Percentiles rank a stretch among this genome's conserved stretches.
Conservation (phyloP, 768 basidiomycete genomes). For the Auriculariales sp. region DNA sequence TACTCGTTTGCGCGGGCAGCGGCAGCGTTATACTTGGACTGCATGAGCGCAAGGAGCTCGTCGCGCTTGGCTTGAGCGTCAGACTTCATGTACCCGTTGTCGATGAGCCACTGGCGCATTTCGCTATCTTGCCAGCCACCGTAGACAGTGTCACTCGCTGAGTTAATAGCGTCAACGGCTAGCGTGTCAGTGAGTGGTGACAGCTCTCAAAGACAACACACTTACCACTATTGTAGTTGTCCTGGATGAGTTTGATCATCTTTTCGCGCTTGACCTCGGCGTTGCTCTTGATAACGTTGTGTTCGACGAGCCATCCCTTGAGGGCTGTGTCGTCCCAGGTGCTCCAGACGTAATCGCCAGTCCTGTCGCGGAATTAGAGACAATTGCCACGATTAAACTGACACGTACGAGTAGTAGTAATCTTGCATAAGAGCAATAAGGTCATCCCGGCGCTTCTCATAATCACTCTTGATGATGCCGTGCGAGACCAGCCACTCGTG, state of each 20-base stretch:
- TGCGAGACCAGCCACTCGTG: slow-evolving; percentile 76
- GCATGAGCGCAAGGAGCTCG: slow-evolving; percentile 57
- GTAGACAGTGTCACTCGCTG: slow-evolving; percentile 41
- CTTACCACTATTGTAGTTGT: slow-evolving; percentile 44
- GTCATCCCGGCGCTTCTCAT: slow-evolving; percentile 44
- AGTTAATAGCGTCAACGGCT: not conserved
- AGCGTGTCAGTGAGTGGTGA: not conserved
- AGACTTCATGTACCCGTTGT: slow-evolving; percentile 47
- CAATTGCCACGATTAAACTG: slow-evolving; percentile 1
- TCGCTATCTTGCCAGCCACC: slow-evolving; percentile 60
- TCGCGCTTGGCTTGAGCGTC: slow-evolving; percentile 55
- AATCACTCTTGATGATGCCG: slow-evolving; percentile 47
- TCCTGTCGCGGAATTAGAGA: too few relatives aligned
- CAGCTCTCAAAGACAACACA: not conserved
- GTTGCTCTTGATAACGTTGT: slow-evolving; percentile 58
- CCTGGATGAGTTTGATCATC: slow-evolving; percentile 59
- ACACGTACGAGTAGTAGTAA: slow-evolving; percentile 69
- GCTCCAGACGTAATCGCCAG: slow-evolving; percentile 37
- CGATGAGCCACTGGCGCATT: slow-evolving; percentile 57
- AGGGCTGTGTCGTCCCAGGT: slow-evolving; percentile 71
- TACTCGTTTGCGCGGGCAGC: slow-evolving; percentile 41
- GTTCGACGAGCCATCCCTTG: slow-evolving; percentile 64
- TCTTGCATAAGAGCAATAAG: slow-evolving; percentile 53
- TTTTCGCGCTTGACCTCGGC: slow-evolving; percentile 57
- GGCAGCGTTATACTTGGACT: slow-evolving; percentile 49